Conservation (phyloP, 805 yeast species). For the Candida argentea region DNA sequence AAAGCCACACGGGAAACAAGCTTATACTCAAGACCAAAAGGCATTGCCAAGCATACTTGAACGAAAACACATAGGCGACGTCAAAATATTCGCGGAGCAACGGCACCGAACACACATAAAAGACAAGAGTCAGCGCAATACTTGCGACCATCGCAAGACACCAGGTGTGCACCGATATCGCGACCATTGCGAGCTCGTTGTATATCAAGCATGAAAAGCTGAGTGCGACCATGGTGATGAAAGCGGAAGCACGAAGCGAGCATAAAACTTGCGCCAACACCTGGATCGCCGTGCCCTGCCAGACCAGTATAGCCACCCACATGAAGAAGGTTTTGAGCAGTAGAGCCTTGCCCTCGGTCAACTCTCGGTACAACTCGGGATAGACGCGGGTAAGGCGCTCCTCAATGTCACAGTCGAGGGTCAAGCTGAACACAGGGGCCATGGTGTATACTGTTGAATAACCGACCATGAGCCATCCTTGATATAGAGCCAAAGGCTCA, state of each 20-base stretch:
- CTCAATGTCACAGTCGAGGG: slow-evolving; percentile 83
- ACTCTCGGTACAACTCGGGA: slow-evolving; percentile 90
- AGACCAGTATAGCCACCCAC: slow-evolving; percentile 85
- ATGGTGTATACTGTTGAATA: slow-evolving; percentile 94
- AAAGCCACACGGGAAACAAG: slow-evolving; percentile 82
- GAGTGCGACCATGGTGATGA: slow-evolving; percentile 72
- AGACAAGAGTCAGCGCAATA: slow-evolving; percentile 56
- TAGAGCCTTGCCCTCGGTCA: slow-evolving; percentile 78
- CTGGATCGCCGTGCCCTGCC: slow-evolving; percentile 84
- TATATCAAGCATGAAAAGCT: slow-evolving; percentile 71
- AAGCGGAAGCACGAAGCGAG: slow-evolving; percentile 43
- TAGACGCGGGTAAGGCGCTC: slow-evolving; percentile 81
- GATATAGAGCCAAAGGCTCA: slow-evolving; percentile 89
- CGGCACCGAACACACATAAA: slow-evolving; percentile 72
- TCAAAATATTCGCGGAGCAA: slow-evolving; percentile 83
- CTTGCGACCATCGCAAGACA: slow-evolving; percentile 63
- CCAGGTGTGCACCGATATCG: slow-evolving; percentile 90
- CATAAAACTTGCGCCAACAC: slow-evolving; percentile 69
- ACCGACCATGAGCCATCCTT: slow-evolving; percentile 98
- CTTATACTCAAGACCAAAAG: slow-evolving; percentile 56
- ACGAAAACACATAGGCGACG: slow-evolving; percentile 46
- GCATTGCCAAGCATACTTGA: slow-evolving; percentile 61
- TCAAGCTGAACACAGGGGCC: slow-evolving; percentile 95
- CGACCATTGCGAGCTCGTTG: slow-evolving; percentile 91
- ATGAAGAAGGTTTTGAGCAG: slow-evolving; percentile 82